Percentiles rank a stretch among this genome's conserved stretches.
Evolutionary conservation across 257 asterid genomes (phyloP).

Genomic region (Ilex aquifolium): DNA sequence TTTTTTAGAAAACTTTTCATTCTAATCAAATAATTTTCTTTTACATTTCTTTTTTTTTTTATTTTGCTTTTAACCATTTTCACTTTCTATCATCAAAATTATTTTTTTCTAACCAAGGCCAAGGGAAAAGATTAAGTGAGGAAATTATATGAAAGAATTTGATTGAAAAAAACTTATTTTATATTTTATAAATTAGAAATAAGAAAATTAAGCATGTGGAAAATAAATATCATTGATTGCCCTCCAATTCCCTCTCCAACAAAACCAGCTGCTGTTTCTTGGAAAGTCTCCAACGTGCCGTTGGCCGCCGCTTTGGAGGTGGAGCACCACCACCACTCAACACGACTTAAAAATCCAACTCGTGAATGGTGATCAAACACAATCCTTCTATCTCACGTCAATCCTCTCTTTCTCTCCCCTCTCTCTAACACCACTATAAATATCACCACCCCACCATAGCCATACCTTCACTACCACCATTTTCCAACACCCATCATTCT

Average conservation of each 20-base stretch:
- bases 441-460: too few species aligned
- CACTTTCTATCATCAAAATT: too few species aligned
- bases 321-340: neutral
- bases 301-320: slow-evolving; percentile 17
- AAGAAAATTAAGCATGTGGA: too few species aligned
- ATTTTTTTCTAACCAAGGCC: too few species aligned
- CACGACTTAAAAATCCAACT: neutral
- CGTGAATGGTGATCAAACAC: slow-evolving; percentile 20
- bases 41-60: too few species aligned
- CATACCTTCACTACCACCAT: neutral
- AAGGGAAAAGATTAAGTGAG: neutral
- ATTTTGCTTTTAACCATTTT: too few species aligned
- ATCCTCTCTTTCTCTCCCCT: slow-evolving; percentile 8
- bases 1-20: too few species aligned
- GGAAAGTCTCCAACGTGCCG: slow-evolving; percentile 11
- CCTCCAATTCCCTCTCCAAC: neutral
- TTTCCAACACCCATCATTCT: slow-evolving; percentile 43
- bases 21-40: too few species aligned
- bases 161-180: neutral
- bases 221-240: neutral
- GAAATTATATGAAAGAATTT: neutral
- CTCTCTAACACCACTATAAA: too few species aligned
- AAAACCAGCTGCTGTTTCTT: slow-evolving; percentile 12
- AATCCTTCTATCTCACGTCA: slow-evolving; percentile 70
- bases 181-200: too few species aligned